Conservation (phyloP, 2,329 filamentous ascomycete species). For the Cladophialophora exuberans region DNA sequence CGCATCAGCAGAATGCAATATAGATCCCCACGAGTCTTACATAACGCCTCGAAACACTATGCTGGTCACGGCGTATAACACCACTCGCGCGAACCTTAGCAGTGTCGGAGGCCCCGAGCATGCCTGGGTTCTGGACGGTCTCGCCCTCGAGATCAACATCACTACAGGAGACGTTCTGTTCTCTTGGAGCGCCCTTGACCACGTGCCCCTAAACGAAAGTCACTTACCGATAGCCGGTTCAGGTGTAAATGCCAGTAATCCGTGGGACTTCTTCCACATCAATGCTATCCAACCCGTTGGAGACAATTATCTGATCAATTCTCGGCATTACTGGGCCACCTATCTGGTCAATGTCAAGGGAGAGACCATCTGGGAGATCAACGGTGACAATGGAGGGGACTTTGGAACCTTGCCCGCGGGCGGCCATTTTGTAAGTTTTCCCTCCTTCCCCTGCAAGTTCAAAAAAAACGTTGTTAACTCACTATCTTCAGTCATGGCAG, state of each 20-base stretch:
- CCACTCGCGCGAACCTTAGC: conserved; percentile 37
- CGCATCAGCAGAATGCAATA: conserved; percentile 27
- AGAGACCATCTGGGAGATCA: conserved; percentile 15
- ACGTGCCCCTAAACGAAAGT: conserved; percentile 40
- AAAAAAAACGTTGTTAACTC: too few relatives aligned
- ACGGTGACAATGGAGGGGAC: conserved; percentile 11
- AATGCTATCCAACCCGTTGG: conserved; percentile 37
- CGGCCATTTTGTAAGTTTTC: conserved; percentile 9
- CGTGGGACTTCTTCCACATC: conserved; percentile 60
- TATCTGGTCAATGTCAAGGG: conserved; percentile 12
- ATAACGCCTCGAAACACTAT: conserved; percentile 41
- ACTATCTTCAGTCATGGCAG: conserved; percentile 11
- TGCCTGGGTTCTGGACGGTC: conserved; percentile 37
- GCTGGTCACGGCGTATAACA: conserved; percentile 41
- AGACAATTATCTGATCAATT: conserved; percentile 15
- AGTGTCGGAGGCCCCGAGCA: conserved; percentile 35
- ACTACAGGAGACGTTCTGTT: conserved; percentile 38
- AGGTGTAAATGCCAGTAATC: background rate
- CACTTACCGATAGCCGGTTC: background rate
- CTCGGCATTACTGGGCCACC: conserved; percentile 13
- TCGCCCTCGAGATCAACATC: conserved; percentile 41
- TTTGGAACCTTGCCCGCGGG: conserved; percentile 14
- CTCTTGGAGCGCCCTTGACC: conserved; percentile 40
- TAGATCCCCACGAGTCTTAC: conserved; percentile 41
- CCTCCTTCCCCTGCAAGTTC: too few relatives aligned